Evolutionary conservation across 2,329 filamentous ascomycete species (phyloP), one percentile per base, ranked within the genome.

Genomic region (Cytospora piceae): DNA sequence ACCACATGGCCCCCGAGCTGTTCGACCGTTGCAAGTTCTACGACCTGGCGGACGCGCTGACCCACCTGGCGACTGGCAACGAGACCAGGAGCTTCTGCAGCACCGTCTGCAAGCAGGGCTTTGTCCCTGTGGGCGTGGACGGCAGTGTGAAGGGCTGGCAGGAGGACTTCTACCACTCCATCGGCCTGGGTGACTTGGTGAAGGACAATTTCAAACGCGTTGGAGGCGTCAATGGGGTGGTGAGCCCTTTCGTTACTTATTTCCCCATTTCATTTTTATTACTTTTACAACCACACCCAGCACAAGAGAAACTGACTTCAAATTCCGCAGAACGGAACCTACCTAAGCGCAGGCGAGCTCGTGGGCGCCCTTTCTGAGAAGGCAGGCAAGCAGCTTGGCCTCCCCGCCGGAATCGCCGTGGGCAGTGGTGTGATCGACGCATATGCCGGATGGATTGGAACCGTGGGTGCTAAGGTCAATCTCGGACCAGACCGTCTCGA

Each of bases 121-220:
- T 89, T 74, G 92, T 99, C 1, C 95, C 95, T 0, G 92, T 97
- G n/a, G 95, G 95, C 59, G 93, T 98, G 7, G 95, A 99, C 72
- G 94, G 94, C 57, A 97, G 93, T 77, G 92, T 96, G 65, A 98
- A 97, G 81, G 95, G 95, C 39, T 99, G 95, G 95, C 94, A 98
- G 77, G 91, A 94, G 71, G 94, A 98, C 74, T 99, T 99, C 74
- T 87, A 96, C 70, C 85, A 87, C 34, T 85, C 89, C 11, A 96
- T 99, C 74, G 95, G 95, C 20, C 83, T 99, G n/a, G 85, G 85
- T 46, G 94, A 97, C 70, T 81, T 99, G 64, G 87, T 86, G 57
- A 85, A 96, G 72, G 91, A 97, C 74, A 87, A 96, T 73, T 99
- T 96, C 77, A 91, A 91, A 82, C 89, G 94, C 70, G 91, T 99